Base-by-base conservation (phyloP, 306 rosid genomes). In the Quercus glauca region DNA sequence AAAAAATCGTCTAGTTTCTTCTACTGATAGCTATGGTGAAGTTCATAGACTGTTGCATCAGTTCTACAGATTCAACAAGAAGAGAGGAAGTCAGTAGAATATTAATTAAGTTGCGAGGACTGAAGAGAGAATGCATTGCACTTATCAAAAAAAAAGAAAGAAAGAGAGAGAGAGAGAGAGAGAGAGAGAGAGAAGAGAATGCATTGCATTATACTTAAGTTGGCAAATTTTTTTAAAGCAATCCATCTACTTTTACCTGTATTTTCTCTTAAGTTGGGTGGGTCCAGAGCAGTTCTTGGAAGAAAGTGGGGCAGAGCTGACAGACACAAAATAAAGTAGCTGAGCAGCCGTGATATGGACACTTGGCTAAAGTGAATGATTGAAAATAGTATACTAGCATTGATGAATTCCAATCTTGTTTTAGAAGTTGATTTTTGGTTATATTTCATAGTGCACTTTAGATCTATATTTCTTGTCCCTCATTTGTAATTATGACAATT, bases 1-100 rank as follows among this genome's bases (percentile, higher is more conserved):
- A 73, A 92, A 89, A 88, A 91, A 83, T 72, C 76, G 96, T 31
- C 87, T 91, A 5, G 86, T 91, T 83, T 80, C 86, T 82, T 88
- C 96, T 60, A 59, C 88, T 70, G 84, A 77, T 20, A 91, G 79
- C 85, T 92, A 95, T 14, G 99, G 99, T 20, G 92, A 95, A 81
- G 89, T 90, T 49, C 98, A 91, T 84, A 85, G 82, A 82, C 82
- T 84, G 86, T 82, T 93, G 85, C 89, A 87, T 91, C 98, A 90
- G 76, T 95, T 95, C 88, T 93, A 89, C 81, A 91, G 89, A 81
- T 79, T 81, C 26, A 89, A 91, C 87, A 89, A 77, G 71, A 85
- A 69, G 12, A 82, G 73, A 72, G 76, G 77, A 55, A 78, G 59
- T 76, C 69, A 80, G 73, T 79, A 29, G 28, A 71, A 35, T 41